Conservation (phyloP, 108 stramenopile genomes). For the Ochromonas danica region DNA sequence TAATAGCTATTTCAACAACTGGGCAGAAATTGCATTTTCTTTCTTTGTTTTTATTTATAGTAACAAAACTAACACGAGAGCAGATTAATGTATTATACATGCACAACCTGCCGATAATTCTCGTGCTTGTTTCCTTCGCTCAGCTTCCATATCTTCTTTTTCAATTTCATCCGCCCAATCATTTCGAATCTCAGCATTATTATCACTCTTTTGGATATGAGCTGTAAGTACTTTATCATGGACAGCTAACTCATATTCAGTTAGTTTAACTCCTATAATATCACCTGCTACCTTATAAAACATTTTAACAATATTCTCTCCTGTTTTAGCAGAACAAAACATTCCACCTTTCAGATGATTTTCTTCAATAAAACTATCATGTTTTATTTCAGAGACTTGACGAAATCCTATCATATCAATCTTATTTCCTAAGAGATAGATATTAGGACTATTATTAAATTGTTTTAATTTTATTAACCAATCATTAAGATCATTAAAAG, state of each 20-base stretch:
- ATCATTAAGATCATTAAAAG: slow-evolving; percentile 43
- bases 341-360: slow-evolving; percentile 40
- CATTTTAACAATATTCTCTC: slow-evolving; percentile 42
- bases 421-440: slow-evolving; percentile 46
- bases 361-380: slow-evolving; percentile 31
- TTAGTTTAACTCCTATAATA: slow-evolving; percentile 18
- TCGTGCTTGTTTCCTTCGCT: slow-evolving; percentile 28
- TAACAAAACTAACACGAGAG: no score
- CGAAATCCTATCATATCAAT: slow-evolving; percentile 36
- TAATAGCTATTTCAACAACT: no score
- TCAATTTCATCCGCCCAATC: slow-evolving; percentile 35
- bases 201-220: neutral
- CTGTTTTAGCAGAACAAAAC: slow-evolving; percentile 44
- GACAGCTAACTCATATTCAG: slow-evolving; percentile 34
- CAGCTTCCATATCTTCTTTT: slow-evolving; percentile 34
- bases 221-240: slow-evolving; percentile 33
- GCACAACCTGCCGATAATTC: no score
- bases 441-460: neutral
- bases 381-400: slow-evolving; percentile 33
- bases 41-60: no score
- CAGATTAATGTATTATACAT: no score
- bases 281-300: slow-evolving; percentile 34
- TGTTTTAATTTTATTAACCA: slow-evolving; percentile 37
- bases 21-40: no score
- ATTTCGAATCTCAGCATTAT: slow-evolving; percentile 16